Evolutionary conservation across 1,284 basidiomycete genomes (phyloP).

Genomic region (Schizopora paradoxa): DNA sequence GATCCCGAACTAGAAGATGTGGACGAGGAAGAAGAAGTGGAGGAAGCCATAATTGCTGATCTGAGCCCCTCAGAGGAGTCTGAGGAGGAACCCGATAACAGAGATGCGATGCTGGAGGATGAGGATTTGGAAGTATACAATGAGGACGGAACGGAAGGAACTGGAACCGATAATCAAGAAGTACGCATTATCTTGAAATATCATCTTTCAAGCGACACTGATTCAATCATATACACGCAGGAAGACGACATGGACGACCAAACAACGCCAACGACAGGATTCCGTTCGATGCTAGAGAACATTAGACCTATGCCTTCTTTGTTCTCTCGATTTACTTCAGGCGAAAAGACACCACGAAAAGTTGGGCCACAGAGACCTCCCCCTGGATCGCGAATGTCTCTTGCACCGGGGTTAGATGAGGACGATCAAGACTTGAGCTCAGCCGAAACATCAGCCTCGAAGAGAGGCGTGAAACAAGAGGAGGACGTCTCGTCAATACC

Average conservation of each 20-base stretch:
- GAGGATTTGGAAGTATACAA: conserved; percentile 17
- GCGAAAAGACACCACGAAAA: too few relatives aligned
- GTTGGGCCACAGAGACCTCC: conserved; percentile 16
- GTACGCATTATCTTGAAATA: too few relatives aligned
- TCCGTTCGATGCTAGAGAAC: too few relatives aligned
- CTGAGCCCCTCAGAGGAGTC: conserved; percentile 21
- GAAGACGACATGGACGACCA: too few relatives aligned
- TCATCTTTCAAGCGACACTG: too few relatives aligned
- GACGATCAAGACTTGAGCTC: background rate
- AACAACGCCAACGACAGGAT: too few relatives aligned
- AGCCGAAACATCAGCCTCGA: too few relatives aligned
- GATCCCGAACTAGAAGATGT: conserved; percentile 26
- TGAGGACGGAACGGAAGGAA: conserved; percentile 15
- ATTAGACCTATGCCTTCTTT: too few relatives aligned
- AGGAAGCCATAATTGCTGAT: conserved; percentile 27
- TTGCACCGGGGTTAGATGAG: conserved; percentile 5
- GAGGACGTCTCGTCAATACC: conserved; percentile 14
- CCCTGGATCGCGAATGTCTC: conserved; percentile 11
- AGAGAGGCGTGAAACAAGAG: background rate
- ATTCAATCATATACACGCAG: too few relatives aligned
- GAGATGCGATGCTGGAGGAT: conserved; percentile 3
- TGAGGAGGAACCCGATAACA: conserved; percentile 14
- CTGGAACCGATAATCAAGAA: conserved; percentile 7
- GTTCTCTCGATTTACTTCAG: too few relatives aligned
- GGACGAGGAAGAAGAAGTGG: conserved; percentile 26